Percentiles rank a stretch among this genome's conserved stretches.
phyloP scores from a whole-genome alignment of 2,329 filamentous ascomycete genomes.

The Talaromyces amestolkiae region DNA sequence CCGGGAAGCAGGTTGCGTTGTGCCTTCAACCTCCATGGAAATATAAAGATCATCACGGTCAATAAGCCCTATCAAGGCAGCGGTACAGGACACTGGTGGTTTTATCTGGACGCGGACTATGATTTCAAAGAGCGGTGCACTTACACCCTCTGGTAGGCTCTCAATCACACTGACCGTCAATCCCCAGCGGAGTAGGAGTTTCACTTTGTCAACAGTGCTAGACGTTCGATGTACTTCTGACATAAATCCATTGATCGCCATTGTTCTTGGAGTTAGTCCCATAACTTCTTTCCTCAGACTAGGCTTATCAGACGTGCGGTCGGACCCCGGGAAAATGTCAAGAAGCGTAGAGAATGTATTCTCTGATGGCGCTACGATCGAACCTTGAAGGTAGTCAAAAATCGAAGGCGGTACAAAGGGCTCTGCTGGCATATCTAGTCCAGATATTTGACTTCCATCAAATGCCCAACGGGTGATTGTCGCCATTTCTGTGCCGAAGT shows the following conservation, averaged over 20 bases:
- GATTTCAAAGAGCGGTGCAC: conserved; percentile 75
- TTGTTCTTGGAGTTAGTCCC: conserved; percentile 60
- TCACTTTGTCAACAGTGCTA: conserved; percentile 63
- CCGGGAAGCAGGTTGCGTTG: conserved; percentile 33
- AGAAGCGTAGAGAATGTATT: conserved; percentile 51
- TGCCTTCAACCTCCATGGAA: conserved; percentile 55
- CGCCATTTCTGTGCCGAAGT: conserved; percentile 61
- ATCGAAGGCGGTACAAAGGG: conserved; percentile 60
- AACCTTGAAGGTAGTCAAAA: conserved; percentile 54
- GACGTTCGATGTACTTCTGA: conserved; percentile 51
- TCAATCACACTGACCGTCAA: conserved; percentile 66
- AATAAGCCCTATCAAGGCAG: conserved; percentile 69
- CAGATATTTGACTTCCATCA: conserved; percentile 51
- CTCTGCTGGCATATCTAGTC: conserved; percentile 46
- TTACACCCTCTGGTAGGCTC: conserved; percentile 80
- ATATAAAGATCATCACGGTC: conserved; percentile 77
- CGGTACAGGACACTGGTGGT: conserved; percentile 74
- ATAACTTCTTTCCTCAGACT: conserved; percentile 39
- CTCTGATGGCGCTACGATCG: conserved; percentile 30
- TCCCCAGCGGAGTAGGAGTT: conserved; percentile 69
- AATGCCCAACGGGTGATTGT: conserved; percentile 55
- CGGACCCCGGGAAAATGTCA: conserved; percentile 44
- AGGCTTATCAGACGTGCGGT: conserved; percentile 29
- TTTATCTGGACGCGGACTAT: conserved; percentile 81
- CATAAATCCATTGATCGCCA: conserved; percentile 69